These are phyloP conservation scores for Cyclaneusma minus DNA, from an alignment of 2,329 filamentous ascomycete genomes.

Conservation along the genomic window DNA sequence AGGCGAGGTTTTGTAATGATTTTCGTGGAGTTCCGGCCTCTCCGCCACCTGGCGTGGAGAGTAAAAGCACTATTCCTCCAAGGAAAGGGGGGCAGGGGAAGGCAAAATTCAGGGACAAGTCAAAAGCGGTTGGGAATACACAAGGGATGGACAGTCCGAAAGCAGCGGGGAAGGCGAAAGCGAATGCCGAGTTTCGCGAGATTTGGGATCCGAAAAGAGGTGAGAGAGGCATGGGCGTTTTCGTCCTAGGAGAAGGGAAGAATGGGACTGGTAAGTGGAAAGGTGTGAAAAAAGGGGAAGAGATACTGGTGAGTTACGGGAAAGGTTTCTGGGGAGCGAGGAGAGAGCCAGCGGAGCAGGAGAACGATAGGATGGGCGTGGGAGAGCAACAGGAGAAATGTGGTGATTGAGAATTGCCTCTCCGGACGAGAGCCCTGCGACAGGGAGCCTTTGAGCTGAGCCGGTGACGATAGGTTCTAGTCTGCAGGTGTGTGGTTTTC, in stretches of 20 bases:
- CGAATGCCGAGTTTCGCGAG: constrained; percentile 43
- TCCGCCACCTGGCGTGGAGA: constrained; percentile 2
- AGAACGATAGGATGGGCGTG: constrained; percentile 5
- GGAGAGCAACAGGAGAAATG: not conserved
- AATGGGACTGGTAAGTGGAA: constrained; percentile 15
- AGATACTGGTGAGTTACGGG: constrained; percentile 51
- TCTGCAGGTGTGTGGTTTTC: too few species aligned
- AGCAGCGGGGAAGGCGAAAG: constrained; percentile 12
- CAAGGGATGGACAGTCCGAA: too few species aligned
- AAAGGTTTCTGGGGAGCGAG: constrained; percentile 48
- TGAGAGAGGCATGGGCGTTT: constrained; percentile 41
- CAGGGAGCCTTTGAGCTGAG: too few species aligned
- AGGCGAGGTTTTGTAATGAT: constrained; percentile 52
- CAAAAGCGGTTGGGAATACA: too few species aligned
- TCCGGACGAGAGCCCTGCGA: too few species aligned
- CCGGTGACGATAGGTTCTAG: too few species aligned
- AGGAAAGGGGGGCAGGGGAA: constrained; percentile 1
- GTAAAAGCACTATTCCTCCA: not conserved
- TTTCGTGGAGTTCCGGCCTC: constrained; percentile 37
- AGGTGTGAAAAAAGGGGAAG: constrained; percentile 40
- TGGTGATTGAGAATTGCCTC: too few species aligned
- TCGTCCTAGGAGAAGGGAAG: constrained; percentile 31
- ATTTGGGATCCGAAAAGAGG: constrained; percentile 36
- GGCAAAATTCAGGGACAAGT: constrained; percentile 7
- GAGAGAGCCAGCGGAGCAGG: constrained; percentile 20